These are phyloP conservation scores for Salvia sclarea DNA, from an alignment of 305 asterid genomes.

Conservation along the genomic window DNA sequence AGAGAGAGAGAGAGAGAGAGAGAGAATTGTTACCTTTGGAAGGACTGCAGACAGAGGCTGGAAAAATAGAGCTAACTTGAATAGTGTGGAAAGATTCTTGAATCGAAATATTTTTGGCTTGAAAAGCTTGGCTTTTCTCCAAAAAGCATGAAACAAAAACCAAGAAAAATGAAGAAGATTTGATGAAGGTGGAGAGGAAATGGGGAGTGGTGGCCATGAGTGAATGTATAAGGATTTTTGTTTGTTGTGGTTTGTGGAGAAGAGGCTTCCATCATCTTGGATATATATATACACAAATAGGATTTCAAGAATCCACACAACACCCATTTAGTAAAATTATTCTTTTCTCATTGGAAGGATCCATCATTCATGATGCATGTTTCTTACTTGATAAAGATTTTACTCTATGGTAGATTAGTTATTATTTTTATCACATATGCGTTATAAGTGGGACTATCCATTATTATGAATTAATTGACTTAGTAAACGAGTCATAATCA, in stretches of 20 bases:
- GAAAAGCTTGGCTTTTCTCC: conserved; percentile 34
- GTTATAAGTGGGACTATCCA: background rate
- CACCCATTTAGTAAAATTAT: conserved; percentile 15
- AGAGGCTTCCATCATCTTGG: background rate
- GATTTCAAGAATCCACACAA: conserved; percentile 27
- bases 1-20: conserved; percentile 13
- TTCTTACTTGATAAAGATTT: background rate
- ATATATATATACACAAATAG: conserved; percentile 22
- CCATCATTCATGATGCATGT: conserved; percentile 18
- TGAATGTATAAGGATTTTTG: background rate
- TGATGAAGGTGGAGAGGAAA: conserved; percentile 21
- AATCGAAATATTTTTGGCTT: conserved; percentile 20
- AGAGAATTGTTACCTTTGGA: conserved; percentile 33
- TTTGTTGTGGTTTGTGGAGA: conserved; percentile 12
- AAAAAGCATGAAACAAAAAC: conserved; percentile 25
- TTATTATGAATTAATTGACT: too few species aligned
- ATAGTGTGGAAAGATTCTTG: conserved; percentile 42
- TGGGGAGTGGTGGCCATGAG: conserved; percentile 41
- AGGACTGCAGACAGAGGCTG: conserved; percentile 50
- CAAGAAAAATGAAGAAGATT: conserved; percentile 30
- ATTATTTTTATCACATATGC: background rate
- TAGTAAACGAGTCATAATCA: background rate
- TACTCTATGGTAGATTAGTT: background rate
- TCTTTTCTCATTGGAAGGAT: conserved; percentile 15
- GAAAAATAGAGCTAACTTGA: conserved; percentile 46